Evolutionary conservation across 208 protist species (phyloP).

Genomic region (Acanthamoeba triangularis): DNA sequence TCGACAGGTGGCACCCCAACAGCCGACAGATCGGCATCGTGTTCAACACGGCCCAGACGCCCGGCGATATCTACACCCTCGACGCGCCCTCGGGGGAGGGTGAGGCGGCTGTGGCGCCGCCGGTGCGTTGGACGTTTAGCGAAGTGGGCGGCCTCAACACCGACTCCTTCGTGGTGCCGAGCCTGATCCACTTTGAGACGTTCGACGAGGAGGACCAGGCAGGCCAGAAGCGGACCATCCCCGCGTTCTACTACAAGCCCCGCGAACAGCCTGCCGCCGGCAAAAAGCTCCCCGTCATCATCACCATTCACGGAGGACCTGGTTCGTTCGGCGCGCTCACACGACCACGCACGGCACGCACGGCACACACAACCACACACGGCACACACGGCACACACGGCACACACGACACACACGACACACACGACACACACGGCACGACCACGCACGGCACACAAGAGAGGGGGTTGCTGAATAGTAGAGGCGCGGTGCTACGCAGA

Average conservation of each 20-base stretch:
- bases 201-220: conserved; percentile 20
- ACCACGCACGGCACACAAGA: not conserved
- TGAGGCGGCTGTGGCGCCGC: not conserved
- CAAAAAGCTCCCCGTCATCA: conserved; percentile 20
- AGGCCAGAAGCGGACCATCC: not conserved
- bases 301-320: conserved; percentile 64
- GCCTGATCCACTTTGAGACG: conserved; percentile 11
- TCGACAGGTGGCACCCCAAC: conserved; percentile 36
- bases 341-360: too few relatives aligned
- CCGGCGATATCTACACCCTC: conserved; percentile 24
- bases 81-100: not conserved
- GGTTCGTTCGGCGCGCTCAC: not conserved
- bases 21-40: conserved; percentile 8
- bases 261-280: not conserved
- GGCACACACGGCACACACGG: not conserved
- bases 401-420: too few relatives aligned
- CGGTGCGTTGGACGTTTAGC: conserved; percentile 51
- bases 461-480: not conserved
- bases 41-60: conserved; percentile 49
- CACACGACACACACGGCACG: too few relatives aligned
- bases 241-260: conserved; percentile 51
- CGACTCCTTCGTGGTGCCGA: conserved; percentile 33
- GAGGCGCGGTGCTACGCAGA: not conserved
- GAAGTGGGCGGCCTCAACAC: conserved; percentile 70
- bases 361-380: not conserved